Evolutionary conservation across 192 early-diverging fungal species (phyloP).

Genomic region (Diversispora eburnea): DNA sequence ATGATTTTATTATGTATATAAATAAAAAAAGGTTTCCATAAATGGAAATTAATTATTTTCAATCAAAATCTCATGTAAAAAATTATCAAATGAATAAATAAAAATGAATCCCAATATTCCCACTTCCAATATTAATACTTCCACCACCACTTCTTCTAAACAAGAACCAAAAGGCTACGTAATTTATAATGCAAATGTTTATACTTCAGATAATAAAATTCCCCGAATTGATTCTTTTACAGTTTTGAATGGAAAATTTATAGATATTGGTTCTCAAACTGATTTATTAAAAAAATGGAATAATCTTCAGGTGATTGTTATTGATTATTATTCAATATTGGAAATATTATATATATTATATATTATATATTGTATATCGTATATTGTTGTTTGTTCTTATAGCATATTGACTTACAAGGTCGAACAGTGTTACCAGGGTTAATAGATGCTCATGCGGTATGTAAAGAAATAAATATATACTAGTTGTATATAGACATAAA

Average conservation of each 20-base stretch:
- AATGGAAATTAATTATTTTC: no score
- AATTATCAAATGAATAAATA: no score
- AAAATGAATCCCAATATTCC: no score
- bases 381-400: background rate
- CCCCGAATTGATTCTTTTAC: slow-evolving; percentile 35
- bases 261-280: slow-evolving; percentile 35
- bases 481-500: background rate
- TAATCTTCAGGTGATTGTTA: background rate
- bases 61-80: no score
- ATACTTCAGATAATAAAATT: slow-evolving; percentile 38
- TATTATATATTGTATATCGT: background rate
- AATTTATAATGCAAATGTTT: slow-evolving; percentile 40
- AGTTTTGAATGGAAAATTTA: slow-evolving; percentile 39
- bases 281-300: slow-evolving; percentile 26
- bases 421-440: slow-evolving; percentile 45
- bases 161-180: slow-evolving; percentile 26
- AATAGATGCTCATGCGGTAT: slow-evolving; percentile 52
- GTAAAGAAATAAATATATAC: background rate
- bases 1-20: no score
- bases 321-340: background rate
- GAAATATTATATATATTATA: slow-evolving; percentile 9
- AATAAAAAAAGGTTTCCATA: no score
- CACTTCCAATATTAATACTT: no score
- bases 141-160: no score
- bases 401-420: slow-evolving; percentile 32